These are phyloP conservation scores for Globisporangium nodosum DNA, from an alignment of 352 stramenopile genomes.

Conservation along the genomic window DNA sequence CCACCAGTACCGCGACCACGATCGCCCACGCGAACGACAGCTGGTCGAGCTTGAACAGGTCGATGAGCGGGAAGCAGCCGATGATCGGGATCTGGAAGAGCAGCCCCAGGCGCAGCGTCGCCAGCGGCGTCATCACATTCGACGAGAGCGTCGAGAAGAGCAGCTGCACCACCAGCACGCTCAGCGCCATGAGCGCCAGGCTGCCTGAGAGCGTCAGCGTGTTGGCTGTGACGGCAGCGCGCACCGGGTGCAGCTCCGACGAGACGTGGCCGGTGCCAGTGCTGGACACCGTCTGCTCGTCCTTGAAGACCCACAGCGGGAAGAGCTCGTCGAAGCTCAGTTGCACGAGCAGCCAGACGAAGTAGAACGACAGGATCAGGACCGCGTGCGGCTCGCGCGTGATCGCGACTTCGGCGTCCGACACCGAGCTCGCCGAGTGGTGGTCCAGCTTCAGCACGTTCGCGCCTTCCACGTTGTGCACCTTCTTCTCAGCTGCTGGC, in stretches of 20 bases:
- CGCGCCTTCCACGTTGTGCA: conserved; percentile 21
- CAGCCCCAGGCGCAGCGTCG: conserved; percentile 65
- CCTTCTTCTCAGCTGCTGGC: conserved; percentile 11
- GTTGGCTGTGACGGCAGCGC: conserved; percentile 41
- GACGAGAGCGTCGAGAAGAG: conserved; percentile 45
- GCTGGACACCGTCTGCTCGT: conserved; percentile 18
- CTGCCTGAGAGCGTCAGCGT: conserved; percentile 53
- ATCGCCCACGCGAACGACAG: conserved; percentile 55
- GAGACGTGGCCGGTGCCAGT: conserved; percentile 3
- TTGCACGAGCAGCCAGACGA: conserved; percentile 68
- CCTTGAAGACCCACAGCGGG: conserved; percentile 76
- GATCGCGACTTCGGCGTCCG: conserved; percentile 48
- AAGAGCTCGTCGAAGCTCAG: conserved; percentile 77
- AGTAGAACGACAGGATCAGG: conserved; percentile 61
- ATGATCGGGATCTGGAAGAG: conserved; percentile 74
- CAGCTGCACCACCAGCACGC: conserved; percentile 48
- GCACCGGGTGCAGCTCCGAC: conserved; percentile 19
- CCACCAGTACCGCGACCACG: conserved; percentile 46
- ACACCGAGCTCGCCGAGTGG: background rate
- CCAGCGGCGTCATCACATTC: conserved; percentile 71
- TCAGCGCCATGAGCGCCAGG: conserved; percentile 42
- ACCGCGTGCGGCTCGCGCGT: conserved; percentile 60
- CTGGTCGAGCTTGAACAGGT: conserved; percentile 64
- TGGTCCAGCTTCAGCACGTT: conserved; percentile 12
- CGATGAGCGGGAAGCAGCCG: conserved; percentile 61